Percentiles rank a stretch among this genome's conserved stretches.
These are phyloP conservation scores for Erodium maritimum DNA, from an alignment of 345 rosid species.

Conservation along the genomic window DNA sequence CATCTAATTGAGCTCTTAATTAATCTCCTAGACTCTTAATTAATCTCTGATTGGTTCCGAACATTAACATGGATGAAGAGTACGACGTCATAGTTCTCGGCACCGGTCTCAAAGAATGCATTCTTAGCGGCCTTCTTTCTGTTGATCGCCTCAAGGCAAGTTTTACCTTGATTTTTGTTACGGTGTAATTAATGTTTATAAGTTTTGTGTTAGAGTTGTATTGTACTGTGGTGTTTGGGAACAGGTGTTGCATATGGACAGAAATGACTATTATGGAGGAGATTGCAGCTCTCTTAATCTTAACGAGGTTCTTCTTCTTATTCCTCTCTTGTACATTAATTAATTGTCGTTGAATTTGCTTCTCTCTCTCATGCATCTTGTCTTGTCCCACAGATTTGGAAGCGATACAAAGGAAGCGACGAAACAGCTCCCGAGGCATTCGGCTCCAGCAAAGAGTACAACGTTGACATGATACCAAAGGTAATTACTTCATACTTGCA, in stretches of 20 bases:
- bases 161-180: not conserved
- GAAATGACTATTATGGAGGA: slow-evolving; percentile 77
- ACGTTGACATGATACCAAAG: slow-evolving; percentile 88
- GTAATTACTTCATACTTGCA: slow-evolving; percentile 12
- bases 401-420: slow-evolving; percentile 59
- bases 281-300: slow-evolving; percentile 72
- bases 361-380: too few species aligned
- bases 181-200: too few species aligned
- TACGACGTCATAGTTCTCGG: slow-evolving; percentile 91
- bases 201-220: too few species aligned
- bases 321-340: too few species aligned
- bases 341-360: too few species aligned
- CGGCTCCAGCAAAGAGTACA: slow-evolving; percentile 68
- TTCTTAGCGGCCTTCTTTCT: slow-evolving; percentile 88
- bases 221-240: not conserved
- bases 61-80: slow-evolving; percentile 64
- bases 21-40: too few species aligned
- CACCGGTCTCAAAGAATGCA: slow-evolving; percentile 90
- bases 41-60: too few species aligned
- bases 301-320: slow-evolving; percentile 34
- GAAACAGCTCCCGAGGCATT: slow-evolving; percentile 41
- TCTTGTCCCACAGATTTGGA: slow-evolving; percentile 50
- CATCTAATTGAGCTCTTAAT: too few species aligned
- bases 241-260: slow-evolving; percentile 73
- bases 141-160: slow-evolving; percentile 83